Evolutionary conservation across 805 yeast genomes (phyloP), one percentile per base, ranked within the genome.

Genomic region (Tetrapisispora iriomotensis): DNA sequence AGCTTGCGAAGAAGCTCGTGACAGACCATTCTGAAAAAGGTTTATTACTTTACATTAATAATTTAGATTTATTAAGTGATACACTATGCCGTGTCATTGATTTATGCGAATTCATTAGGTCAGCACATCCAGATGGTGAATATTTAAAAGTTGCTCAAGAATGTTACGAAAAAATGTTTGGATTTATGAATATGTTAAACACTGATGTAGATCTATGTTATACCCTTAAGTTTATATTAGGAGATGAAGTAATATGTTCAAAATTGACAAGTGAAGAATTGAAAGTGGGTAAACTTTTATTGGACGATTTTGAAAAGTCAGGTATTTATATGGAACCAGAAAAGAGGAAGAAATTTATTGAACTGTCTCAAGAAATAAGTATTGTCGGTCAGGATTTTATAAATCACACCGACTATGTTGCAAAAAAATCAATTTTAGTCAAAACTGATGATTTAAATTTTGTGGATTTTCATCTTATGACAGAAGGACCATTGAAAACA

Each of bases 51-150:
- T 84, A 75, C 39, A 72, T 90, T 39, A 55, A 74, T 31, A 75
- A 77, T 38, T 65, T 92, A 46, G 98, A 92, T 56, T 75, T 86
- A 47, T 63, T 92, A 29, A 82, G 95, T 52, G 97, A 92, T 55
- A 74, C 82, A 22, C 62, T 92, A 23, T 92, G 98, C 56, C 74
- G 95, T 41, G 96, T 86, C 6, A 88, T 92, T 29, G 98, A 92
- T 60, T 71, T 90, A 36, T 90, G 95, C 27, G 97, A 88, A 50
- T 90, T 90, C 62, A 76, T 92, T 22, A 67, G 97, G 34, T 87
- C 86, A 19, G 78, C 81, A 1, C 97, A 90, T 56, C 96, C 97
- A 1, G 73, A 79, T 46, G 66, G 66, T 36, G 60, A 66, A 14
- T 86, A 84, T 70, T 70, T 82, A 9, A 69, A 68, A 29, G 88